Conservation (phyloP, 2,329 filamentous ascomycete species). For the Mycosphaerella arachidis region DNA sequence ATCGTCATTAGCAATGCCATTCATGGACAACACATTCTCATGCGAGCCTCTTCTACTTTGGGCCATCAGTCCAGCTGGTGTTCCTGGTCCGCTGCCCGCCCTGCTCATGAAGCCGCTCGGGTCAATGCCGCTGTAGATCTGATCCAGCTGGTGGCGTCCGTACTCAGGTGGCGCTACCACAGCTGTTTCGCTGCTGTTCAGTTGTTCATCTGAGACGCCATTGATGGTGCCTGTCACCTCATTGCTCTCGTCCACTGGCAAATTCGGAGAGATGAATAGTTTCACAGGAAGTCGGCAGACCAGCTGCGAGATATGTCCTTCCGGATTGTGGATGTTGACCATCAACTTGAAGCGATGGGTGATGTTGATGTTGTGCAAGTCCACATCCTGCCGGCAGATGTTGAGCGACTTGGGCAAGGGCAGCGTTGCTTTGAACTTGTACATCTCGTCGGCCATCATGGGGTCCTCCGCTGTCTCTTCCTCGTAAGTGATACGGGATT, state of each 20-base stretch:
- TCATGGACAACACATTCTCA: constrained; percentile 69
- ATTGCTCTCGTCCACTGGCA: constrained; percentile 83
- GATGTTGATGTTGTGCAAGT: constrained; percentile 83
- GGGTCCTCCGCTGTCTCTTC: constrained; percentile 39
- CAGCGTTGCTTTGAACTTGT: constrained; percentile 54
- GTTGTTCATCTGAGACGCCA: constrained; percentile 37
- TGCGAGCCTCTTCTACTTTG: constrained; percentile 67
- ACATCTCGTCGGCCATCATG: constrained; percentile 50
- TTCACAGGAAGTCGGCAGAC: constrained; percentile 86
- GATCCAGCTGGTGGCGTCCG: constrained; percentile 82
- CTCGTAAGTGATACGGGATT: constrained; percentile 32
- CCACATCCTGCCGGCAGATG: constrained; percentile 83
- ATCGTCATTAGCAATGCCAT: constrained; percentile 48
- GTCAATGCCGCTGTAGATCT: constrained; percentile 84
- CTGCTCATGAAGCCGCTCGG: constrained; percentile 65
- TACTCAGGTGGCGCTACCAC: constrained; percentile 84
- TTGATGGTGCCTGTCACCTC: constrained; percentile 57
- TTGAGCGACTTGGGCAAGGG: constrained; percentile 77
- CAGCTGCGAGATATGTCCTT: constrained; percentile 89
- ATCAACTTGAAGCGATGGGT: constrained; percentile 89
- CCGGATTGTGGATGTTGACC: constrained; percentile 87
- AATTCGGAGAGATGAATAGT: constrained; percentile 92
- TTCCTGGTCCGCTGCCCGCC: constrained; percentile 55
- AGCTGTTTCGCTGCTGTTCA: constrained; percentile 51
- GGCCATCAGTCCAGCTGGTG: constrained; percentile 63